These are phyloP conservation scores for Ceraceosorus guamensis DNA, from an alignment of 1,284 basidiomycete species.

Conservation along the genomic window DNA sequence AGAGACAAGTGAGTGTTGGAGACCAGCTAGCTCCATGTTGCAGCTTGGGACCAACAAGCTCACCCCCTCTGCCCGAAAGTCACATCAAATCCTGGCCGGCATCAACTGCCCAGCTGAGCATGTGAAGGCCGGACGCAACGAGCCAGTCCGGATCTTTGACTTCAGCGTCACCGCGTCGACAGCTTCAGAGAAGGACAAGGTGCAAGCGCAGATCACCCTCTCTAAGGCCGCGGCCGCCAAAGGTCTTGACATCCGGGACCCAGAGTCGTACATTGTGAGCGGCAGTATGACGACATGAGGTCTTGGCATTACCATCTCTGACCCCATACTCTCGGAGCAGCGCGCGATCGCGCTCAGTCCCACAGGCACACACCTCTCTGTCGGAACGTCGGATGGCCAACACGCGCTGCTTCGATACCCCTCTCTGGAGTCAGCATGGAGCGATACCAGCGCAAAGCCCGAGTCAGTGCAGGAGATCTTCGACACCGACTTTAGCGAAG, in stretches of 20 bases:
- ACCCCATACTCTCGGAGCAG: neutral
- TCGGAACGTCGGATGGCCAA: constrained; percentile 4
- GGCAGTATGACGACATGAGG: neutral
- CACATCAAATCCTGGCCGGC: constrained; percentile 24
- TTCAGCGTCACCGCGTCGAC: constrained; percentile 5
- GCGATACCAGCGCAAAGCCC: constrained; percentile 5
- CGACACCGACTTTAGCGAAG: constrained; percentile 40
- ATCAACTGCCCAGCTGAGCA: constrained; percentile 31
- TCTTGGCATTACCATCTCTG: neutral
- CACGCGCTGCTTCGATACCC: constrained; percentile 36
- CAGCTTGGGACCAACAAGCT: neutral
- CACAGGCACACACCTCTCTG: neutral
- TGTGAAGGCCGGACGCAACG: constrained; percentile 23
- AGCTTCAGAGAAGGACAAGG: neutral
- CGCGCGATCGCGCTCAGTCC: constrained; percentile 2
- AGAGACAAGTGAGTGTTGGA: constrained; percentile 7
- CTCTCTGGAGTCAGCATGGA: constrained; percentile 26
- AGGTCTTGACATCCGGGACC: constrained; percentile 27
- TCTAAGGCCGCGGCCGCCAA: constrained; percentile 14
- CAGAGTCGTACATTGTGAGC: constrained; percentile 26
- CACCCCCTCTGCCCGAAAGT: neutral
- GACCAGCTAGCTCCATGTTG: neutral
- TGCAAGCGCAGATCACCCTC: neutral
- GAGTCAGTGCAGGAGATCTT: constrained; percentile 26
- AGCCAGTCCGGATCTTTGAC: constrained; percentile 32